Conservation (phyloP, 2,329 filamentous ascomycete species). For the Paraconiothyrium brasiliense region DNA sequence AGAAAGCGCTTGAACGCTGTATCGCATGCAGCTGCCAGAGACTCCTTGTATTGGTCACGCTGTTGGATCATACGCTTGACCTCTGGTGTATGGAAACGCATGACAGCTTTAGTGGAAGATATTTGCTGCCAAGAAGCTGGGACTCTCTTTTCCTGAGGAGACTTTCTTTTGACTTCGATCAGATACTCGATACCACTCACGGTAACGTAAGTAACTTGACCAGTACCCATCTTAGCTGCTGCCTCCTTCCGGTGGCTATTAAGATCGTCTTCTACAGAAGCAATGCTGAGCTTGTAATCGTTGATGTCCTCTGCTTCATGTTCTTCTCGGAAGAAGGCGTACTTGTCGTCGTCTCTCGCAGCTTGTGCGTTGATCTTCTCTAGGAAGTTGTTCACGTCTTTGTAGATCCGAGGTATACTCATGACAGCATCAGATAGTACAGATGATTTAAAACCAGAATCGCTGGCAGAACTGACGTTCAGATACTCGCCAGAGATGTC, state of each 20-base stretch:
- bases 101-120: constrained; percentile 90
- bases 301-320: constrained; percentile 90
- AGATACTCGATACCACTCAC: constrained; percentile 93
- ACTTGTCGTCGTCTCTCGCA: constrained; percentile 89
- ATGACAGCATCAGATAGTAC: constrained; percentile 77
- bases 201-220: constrained; percentile 78
- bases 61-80: constrained; percentile 84
- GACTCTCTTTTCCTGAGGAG: constrained; percentile 77
- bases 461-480: constrained; percentile 69
- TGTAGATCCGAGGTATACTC: constrained; percentile 78
- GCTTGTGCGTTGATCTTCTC: constrained; percentile 86
- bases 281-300: constrained; percentile 91
- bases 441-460: constrained; percentile 76
- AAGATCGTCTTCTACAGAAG: constrained; percentile 89
- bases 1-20: constrained; percentile 79
- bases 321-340: constrained; percentile 87
- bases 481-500: constrained; percentile 80
- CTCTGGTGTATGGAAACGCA: constrained; percentile 93
- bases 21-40: constrained; percentile 90
- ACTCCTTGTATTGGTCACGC: constrained; percentile 93
- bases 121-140: constrained; percentile 96
- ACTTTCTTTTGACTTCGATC: constrained; percentile 84
- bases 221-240: constrained; percentile 76
- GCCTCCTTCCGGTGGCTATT: constrained; percentile 77
- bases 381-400: constrained; percentile 77